Percentiles rank a stretch among this genome's conserved stretches.
These are phyloP conservation scores for Ogataea dorogensis DNA, from an alignment of 805 yeast genomes.

Conservation along the genomic window DNA sequence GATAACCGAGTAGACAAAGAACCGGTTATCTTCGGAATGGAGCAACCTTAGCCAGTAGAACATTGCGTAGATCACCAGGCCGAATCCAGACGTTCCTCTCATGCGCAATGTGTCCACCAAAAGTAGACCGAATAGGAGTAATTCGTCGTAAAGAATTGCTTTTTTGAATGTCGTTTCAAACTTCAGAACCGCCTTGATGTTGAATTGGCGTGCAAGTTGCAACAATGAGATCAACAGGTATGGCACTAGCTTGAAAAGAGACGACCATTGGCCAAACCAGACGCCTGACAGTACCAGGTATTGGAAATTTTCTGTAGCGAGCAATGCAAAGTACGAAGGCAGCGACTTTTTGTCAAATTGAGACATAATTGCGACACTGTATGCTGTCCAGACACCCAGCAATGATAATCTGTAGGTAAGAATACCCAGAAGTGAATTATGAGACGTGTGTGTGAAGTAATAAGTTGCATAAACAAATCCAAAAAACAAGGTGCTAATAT, in stretches of 20 bases:
- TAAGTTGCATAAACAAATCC: conserved; percentile 39
- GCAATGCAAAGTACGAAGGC: conserved; percentile 62
- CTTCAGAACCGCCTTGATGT: conserved; percentile 41
- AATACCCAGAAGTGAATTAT: conserved; percentile 45
- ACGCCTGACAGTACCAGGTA: conserved; percentile 50
- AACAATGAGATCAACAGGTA: conserved; percentile 54
- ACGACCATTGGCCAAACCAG: conserved; percentile 65
- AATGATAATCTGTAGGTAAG: conserved; percentile 54
- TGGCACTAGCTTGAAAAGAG: conserved; percentile 65
- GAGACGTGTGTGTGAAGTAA: conserved; percentile 35
- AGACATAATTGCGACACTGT: conserved; percentile 52
- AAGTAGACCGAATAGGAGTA: conserved; percentile 52
- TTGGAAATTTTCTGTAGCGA: conserved; percentile 78
- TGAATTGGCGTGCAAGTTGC: conserved; percentile 47
- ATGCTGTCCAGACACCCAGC: conserved; percentile 53
- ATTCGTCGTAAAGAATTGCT: conserved; percentile 59
- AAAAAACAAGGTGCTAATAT: conserved; percentile 42
- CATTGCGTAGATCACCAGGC: conserved; percentile 52
- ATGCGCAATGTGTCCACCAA: conserved; percentile 57
- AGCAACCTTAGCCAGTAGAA: conserved; percentile 74
- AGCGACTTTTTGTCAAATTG: conserved; percentile 54
- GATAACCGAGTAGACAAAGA: conserved; percentile 41
- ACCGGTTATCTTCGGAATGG: conserved; percentile 47
- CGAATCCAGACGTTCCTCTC: conserved; percentile 69
- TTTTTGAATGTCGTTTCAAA: conserved; percentile 41